Evolutionary conservation across 352 stramenopile genomes (phyloP).

Genomic region (Phytophthora nicotianae): DNA sequence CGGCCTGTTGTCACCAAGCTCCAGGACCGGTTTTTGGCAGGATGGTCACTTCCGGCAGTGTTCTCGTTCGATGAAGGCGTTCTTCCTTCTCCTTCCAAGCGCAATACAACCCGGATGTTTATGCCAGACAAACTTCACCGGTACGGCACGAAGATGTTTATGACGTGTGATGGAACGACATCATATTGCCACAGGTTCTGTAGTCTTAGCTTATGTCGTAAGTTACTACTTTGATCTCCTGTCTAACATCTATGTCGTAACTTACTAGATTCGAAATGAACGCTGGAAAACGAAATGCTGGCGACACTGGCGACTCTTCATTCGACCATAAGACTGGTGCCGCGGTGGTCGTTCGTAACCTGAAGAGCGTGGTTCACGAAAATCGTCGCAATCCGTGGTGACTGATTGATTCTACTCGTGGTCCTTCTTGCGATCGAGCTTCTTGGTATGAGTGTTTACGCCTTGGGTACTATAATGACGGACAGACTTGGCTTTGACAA

Average conservation of each 20-base stretch:
- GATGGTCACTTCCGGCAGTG: neutral
- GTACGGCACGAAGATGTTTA: neutral
- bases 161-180: neutral
- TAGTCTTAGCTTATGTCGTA: neutral
- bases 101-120: neutral
- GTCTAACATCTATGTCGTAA: neutral
- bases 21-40: neutral
- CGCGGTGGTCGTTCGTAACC: neutral
- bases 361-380: neutral
- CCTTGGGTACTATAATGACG: too few relatives aligned
- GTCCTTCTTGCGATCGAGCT: too few relatives aligned
- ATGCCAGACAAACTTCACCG: neutral
- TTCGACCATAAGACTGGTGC: neutral
- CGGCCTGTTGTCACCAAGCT: neutral
- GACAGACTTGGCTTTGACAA: too few relatives aligned
- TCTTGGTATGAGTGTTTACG: too few relatives aligned
- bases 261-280: neutral
- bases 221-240: neutral
- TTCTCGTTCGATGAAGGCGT: neutral
- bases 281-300: neutral
- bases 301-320: neutral
- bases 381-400: too few relatives aligned
- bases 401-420: too few relatives aligned
- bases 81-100: neutral
- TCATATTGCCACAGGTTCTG: neutral